Base-by-base conservation (phyloP, 2,329 filamentous ascomycete genomes). In the Arthrinium phaeospermum region DNA sequence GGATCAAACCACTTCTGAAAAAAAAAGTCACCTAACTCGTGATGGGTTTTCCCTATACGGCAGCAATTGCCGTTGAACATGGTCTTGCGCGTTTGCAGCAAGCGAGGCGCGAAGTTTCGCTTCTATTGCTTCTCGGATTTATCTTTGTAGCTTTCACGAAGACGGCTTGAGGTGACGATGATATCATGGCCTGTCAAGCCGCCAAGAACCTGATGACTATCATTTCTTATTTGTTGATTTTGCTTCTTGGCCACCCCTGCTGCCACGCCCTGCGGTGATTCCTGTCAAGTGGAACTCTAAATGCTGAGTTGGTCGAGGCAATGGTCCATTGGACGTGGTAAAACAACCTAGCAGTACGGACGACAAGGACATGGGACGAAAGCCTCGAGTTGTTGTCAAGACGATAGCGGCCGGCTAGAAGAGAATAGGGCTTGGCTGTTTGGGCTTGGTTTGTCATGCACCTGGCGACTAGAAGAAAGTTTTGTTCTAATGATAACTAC, bases 401-500 rank as follows among this genome's bases (percentile, higher is more conserved):
- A 37, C 30, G 30, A 61, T 61, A 61, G 53, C 53, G 53, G 30
- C 53, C 53, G 19, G 4, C 53, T 61, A 61, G 30, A 61, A 19
- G 30, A 8, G 22, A 34, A 61, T 61, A 61, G 19, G 53, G 34
- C 57, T 41, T 64, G 57, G 57, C 27, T 30, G 27, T 30, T 30
- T 30, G 19, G 53, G 34, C 57, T 41, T 64, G 57, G 57, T 41
- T 41, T 41, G 34, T 64, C 57, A 64, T 64, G 34, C 57, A 41
- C 1, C 34, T 30, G n/a, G 22, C 57, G 57, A 24, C 57, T n/a
- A 64, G 53, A 34, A 37, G 53, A 61, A 34, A 34, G 53, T 34
- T 61, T 6, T 61, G 30, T 64, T 41, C 57, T 64, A 64, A 64
- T 64, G 51, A 57, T 57, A 57, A 57, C 51, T 57, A 61, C 53